Evolutionary conservation across 169 alveolate genomes (phyloP).

Genomic region (Eimeria necatrix): DNA sequence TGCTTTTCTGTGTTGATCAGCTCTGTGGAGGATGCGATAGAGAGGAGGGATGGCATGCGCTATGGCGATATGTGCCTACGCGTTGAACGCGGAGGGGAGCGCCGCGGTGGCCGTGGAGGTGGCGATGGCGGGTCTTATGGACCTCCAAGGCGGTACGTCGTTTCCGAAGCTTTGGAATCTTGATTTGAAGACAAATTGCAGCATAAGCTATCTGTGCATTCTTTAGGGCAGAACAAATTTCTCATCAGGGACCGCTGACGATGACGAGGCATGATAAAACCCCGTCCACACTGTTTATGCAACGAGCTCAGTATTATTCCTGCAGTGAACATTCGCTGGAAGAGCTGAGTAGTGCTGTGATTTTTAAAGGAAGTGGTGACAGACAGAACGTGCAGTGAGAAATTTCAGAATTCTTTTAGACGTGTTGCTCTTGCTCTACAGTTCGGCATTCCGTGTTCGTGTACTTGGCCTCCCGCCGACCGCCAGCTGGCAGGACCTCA

Average conservation of each 20-base stretch:
- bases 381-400: too few relatives aligned
- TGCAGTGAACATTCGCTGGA: too few relatives aligned
- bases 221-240: too few relatives aligned
- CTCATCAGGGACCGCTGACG: too few relatives aligned
- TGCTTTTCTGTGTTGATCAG: slow-evolving; percentile 47
- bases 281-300: too few relatives aligned
- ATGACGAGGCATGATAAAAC: too few relatives aligned
- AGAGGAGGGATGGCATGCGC: slow-evolving; percentile 85
- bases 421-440: slow-evolving; percentile 13
- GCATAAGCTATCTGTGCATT: too few relatives aligned
- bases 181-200: too few relatives aligned
- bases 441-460: slow-evolving; percentile 87
- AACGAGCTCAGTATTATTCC: too few relatives aligned
- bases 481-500: slow-evolving; percentile 91
- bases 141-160: slow-evolving; percentile 56
- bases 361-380: too few relatives aligned
- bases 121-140: slow-evolving; percentile 60
- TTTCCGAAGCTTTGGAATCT: neutral
- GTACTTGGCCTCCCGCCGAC: slow-evolving; percentile 88
- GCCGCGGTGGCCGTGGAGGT: slow-evolving; percentile 61
- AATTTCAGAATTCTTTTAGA: too few relatives aligned
- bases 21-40: slow-evolving; percentile 87
- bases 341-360: too few relatives aligned
- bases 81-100: slow-evolving; percentile 61
- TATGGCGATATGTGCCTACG: slow-evolving; percentile 82